These are phyloP conservation scores for Geranium incanum DNA, from an alignment of 441 rosid species.

Conservation along the genomic window DNA sequence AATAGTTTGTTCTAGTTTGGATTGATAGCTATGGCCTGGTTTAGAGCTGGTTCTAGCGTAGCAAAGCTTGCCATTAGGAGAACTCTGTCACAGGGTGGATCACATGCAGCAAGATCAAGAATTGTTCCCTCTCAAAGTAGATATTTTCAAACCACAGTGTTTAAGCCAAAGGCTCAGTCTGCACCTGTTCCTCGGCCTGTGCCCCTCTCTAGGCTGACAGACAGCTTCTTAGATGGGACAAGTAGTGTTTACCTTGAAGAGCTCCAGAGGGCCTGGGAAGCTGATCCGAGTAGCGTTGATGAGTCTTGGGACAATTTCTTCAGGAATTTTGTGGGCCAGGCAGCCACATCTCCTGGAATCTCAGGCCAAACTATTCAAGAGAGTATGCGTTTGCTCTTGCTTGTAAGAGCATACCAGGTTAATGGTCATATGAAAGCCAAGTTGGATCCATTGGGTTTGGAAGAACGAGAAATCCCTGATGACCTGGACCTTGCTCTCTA, in stretches of 20 bases:
- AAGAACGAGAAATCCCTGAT: constrained; percentile 67
- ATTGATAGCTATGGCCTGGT: constrained; percentile 57
- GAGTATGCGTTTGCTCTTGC: too few species aligned
- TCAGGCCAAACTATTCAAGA: constrained; percentile 50
- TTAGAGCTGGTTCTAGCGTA: constrained; percentile 51
- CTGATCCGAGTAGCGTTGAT: too few species aligned
- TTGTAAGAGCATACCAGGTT: constrained; percentile 89
- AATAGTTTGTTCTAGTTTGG: constrained; percentile 2
- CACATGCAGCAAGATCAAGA: constrained; percentile 48
- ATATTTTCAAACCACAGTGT: constrained; percentile 50
- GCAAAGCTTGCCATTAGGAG: constrained; percentile 50
- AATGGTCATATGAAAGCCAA: constrained; percentile 94
- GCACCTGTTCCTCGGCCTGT: constrained; percentile 49
- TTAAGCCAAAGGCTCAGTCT: constrained; percentile 51
- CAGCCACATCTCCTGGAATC: constrained; percentile 85
- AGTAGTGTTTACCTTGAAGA: too few species aligned
- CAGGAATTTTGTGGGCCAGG: constrained; percentile 88
- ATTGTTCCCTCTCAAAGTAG: constrained; percentile 41
- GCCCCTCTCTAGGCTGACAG: too few species aligned
- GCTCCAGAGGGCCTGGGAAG: constrained; percentile 5
- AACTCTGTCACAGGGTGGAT: constrained; percentile 44
- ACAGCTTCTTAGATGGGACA: too few species aligned
- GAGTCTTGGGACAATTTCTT: constrained; percentile 59
- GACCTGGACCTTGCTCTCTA: constrained; percentile 70
- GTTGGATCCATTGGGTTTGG: constrained; percentile 77